Percentiles rank a stretch among this genome's conserved stretches.
Evolutionary conservation across 306 rosid genomes (phyloP).

Genomic region (Bauhinia variegata): DNA sequence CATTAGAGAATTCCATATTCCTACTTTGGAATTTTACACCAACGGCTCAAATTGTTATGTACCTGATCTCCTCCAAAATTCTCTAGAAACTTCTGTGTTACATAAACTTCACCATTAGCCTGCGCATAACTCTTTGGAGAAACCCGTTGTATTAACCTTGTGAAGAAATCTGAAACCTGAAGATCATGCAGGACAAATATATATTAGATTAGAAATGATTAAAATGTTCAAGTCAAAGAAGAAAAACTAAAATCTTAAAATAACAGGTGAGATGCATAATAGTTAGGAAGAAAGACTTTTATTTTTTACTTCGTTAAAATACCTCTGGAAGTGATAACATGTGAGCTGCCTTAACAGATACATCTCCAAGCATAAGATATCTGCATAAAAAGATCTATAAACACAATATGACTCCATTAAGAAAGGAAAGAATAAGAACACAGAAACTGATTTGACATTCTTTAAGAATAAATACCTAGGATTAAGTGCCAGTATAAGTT

Average conservation of each 20-base stretch:
- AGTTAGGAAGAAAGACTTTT: neutral
- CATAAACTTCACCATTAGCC: constrained; percentile 83
- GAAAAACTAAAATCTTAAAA: constrained; percentile 5
- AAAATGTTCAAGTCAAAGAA: constrained; percentile 15
- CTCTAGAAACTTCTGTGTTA: constrained; percentile 80
- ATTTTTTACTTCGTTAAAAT: too few relatives aligned
- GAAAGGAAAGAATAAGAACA: constrained; percentile 23
- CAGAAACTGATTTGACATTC: constrained; percentile 12
- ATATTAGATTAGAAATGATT: neutral
- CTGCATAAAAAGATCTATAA: constrained; percentile 48
- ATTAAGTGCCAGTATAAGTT: constrained; percentile 4
- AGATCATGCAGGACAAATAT: constrained; percentile 22
- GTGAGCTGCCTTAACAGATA: constrained; percentile 87
- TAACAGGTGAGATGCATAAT: neutral
- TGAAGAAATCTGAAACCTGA: constrained; percentile 88
- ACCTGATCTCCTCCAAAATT: constrained; percentile 98
- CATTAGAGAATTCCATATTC: neutral
- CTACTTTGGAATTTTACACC: constrained; percentile 24
- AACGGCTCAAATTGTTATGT: constrained; percentile 25
- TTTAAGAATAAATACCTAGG: neutral
- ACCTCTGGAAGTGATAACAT: constrained; percentile 90
- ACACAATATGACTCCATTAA: constrained; percentile 6
- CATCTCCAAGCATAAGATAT: constrained; percentile 82
- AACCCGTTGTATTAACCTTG: constrained; percentile 92
- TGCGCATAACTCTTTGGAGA: constrained; percentile 97